Evolutionary conservation across 1,284 basidiomycete species (phyloP).

Genomic region (Xerocomus cyaneibrunnescens): DNA sequence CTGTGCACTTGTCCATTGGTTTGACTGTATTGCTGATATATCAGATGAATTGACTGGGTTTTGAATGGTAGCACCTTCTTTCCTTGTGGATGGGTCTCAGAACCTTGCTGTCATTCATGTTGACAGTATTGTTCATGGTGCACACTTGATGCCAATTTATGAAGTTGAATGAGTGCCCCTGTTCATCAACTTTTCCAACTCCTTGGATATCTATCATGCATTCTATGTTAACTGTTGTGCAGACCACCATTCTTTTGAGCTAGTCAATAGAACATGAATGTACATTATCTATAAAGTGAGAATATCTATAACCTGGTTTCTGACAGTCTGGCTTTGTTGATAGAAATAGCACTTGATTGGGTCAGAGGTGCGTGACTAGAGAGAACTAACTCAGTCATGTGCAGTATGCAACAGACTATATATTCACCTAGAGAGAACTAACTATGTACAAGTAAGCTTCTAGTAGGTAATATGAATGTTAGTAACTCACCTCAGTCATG

Average conservation of each 20-base stretch:
- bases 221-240: background rate
- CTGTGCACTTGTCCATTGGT: constrained; percentile 10
- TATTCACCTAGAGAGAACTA: too few relatives aligned
- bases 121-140: background rate
- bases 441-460: too few relatives aligned
- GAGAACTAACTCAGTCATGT: too few relatives aligned
- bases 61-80: constrained; percentile 2
- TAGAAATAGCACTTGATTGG: too few relatives aligned
- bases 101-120: constrained; percentile 7
- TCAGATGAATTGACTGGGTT: background rate
- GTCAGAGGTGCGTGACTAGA: too few relatives aligned
- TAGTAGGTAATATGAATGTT: too few relatives aligned
- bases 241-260: background rate
- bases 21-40: background rate
- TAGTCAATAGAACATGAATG: too few relatives aligned
- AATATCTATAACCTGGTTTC: too few relatives aligned
- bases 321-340: too few relatives aligned
- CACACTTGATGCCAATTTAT: background rate
- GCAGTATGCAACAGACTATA: too few relatives aligned
- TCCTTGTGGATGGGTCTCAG: background rate
- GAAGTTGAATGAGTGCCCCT: background rate
- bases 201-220: background rate
- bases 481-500: too few relatives aligned
- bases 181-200: background rate
- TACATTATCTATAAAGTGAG: too few relatives aligned